Evolutionary conservation across 306 rosid species (phyloP).

Genomic region (Carpinus fangiana): DNA sequence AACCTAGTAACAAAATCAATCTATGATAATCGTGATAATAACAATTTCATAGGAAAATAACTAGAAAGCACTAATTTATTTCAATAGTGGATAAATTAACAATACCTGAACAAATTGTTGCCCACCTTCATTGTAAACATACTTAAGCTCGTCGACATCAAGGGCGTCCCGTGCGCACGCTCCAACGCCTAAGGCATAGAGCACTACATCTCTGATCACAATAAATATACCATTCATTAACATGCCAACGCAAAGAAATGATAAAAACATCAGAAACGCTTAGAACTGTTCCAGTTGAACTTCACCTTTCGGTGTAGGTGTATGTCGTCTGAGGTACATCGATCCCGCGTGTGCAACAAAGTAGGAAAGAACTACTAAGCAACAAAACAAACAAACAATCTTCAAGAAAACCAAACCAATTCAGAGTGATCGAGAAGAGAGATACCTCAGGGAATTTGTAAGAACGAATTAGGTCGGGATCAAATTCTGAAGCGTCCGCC

Average conservation of each 20-base stretch:
- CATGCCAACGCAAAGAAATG: neutral
- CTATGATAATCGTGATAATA: neutral
- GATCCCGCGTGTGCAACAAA: constrained; percentile 17
- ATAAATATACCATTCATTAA: neutral
- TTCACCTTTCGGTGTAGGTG: constrained; percentile 77
- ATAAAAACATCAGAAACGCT: neutral
- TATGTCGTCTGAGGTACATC: constrained; percentile 46
- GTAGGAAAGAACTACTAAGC: constrained; percentile 8
- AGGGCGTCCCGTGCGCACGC: constrained; percentile 74
- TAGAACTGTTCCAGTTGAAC: neutral
- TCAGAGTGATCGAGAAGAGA: neutral
- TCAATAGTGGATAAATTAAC: neutral
- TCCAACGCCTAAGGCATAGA: constrained; percentile 88
- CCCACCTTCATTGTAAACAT: constrained; percentile 76
- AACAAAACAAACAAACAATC: neutral
- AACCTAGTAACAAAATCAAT: constrained; percentile 2
- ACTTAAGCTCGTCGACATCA: constrained; percentile 80
- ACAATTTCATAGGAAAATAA: constrained; percentile 1
- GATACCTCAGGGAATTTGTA: constrained; percentile 72
- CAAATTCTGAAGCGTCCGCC: constrained; percentile 43
- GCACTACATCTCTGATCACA: constrained; percentile 69
- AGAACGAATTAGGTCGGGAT: constrained; percentile 56
- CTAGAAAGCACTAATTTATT: neutral
- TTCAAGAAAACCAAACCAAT: neutral
- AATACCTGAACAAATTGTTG: constrained; percentile 70